phyloP scores from a whole-genome alignment of 2,329 filamentous ascomycete genomes.

The Paramyrothecium sp. region DNA sequence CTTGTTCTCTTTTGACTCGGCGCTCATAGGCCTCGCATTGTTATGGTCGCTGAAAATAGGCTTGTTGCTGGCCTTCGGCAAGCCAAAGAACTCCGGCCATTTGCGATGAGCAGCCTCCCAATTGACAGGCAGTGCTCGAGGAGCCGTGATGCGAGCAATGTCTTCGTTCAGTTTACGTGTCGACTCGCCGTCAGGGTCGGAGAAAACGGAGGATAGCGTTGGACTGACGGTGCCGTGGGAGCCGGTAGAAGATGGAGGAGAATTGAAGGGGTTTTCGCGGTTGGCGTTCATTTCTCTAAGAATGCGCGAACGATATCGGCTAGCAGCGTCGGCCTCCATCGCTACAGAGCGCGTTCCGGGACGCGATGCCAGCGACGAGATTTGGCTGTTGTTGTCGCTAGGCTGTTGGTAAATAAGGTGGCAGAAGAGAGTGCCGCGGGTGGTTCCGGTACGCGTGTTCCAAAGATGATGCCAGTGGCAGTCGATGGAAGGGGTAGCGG shows the following conservation, averaged over 20 bases:
- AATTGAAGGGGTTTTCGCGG: slow-evolving; percentile 56
- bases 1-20: slow-evolving; percentile 45
- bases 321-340: slow-evolving; percentile 41
- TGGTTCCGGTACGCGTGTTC: slow-evolving; percentile 12
- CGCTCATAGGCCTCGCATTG: slow-evolving; percentile 33
- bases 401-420: slow-evolving; percentile 11
- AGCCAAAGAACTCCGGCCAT: slow-evolving; percentile 51
- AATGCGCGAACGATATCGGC: slow-evolving; percentile 45
- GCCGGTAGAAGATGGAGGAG: slow-evolving; percentile 56
- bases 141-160: slow-evolving; percentile 40
- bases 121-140: slow-evolving; percentile 38
- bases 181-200: slow-evolving; percentile 52
- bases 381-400: slow-evolving; percentile 3
- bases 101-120: slow-evolving; percentile 46
- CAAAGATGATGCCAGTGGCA: slow-evolving; percentile 7
- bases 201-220: slow-evolving; percentile 51
- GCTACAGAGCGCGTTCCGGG: slow-evolving; percentile 19
- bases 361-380: slow-evolving; percentile 18
- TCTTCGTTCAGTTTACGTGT: slow-evolving; percentile 50
- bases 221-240: slow-evolving; percentile 56
- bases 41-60: slow-evolving; percentile 20
- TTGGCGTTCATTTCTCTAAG: slow-evolving; percentile 52
- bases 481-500: background rate
- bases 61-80: slow-evolving; percentile 30
- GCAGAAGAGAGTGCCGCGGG: slow-evolving; percentile 11